These are phyloP conservation scores for Candida sp. DNA, from an alignment of 1,139 yeast species.

Conservation along the genomic window DNA sequence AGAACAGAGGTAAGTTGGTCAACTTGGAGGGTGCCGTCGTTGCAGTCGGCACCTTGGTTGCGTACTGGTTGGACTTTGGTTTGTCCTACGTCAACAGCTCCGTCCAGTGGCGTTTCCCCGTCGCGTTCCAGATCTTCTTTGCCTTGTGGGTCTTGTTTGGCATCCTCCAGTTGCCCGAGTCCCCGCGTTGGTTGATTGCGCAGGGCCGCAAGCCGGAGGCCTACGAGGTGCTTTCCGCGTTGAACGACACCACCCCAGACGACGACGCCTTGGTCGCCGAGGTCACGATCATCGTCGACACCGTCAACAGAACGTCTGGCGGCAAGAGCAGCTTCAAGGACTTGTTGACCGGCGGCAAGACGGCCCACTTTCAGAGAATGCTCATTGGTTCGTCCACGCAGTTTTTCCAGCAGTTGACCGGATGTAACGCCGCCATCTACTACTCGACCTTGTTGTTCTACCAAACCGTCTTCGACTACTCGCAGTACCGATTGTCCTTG, in stretches of 20 bases:
- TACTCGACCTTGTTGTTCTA: constrained; percentile 68
- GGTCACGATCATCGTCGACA: constrained; percentile 43
- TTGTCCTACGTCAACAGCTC: constrained; percentile 58
- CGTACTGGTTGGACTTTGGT: constrained; percentile 84
- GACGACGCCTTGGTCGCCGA: constrained; percentile 53
- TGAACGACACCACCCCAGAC: constrained; percentile 38
- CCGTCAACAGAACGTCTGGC: constrained; percentile 43
- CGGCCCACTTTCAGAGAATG: constrained; percentile 60
- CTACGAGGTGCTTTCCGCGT: constrained; percentile 39
- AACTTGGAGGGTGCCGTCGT: constrained; percentile 72
- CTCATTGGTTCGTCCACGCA: constrained; percentile 64
- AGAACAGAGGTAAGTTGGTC: constrained; percentile 74
- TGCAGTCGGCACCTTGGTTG: constrained; percentile 72
- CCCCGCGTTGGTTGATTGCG: constrained; percentile 76
- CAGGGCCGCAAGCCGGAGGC: constrained; percentile 58
- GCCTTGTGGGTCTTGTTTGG: constrained; percentile 40
- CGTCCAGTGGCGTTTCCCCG: constrained; percentile 54
- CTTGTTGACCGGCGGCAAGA: constrained; percentile 60
- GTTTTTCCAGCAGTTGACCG: constrained; percentile 61
- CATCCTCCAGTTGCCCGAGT: constrained; percentile 57
- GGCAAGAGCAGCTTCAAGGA: constrained; percentile 49
- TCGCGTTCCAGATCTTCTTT: constrained; percentile 49
- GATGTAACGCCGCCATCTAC: constrained; percentile 73
- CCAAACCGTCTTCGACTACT: constrained; percentile 46
- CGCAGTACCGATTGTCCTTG: constrained; percentile 54